Evolutionary conservation across 139 green algal genomes (phyloP).

Genomic region (Tetratostichococcus sp.): DNA sequence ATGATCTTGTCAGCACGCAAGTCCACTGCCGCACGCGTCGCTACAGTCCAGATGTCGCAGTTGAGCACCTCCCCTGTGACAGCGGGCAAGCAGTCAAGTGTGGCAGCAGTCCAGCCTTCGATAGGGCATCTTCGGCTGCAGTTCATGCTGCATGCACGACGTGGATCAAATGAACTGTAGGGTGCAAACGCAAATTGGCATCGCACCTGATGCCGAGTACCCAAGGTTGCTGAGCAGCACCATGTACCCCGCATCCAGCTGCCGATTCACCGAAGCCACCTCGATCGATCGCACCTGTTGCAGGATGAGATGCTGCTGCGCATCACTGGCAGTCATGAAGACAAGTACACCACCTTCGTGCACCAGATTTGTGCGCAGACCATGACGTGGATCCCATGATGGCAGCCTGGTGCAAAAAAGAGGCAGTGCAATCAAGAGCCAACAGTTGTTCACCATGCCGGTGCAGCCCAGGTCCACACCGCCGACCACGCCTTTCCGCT

Average conservation of each 20-base stretch:
- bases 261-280: conserved; percentile 50
- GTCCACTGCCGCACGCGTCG: conserved; percentile 51
- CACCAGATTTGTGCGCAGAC: too few species aligned
- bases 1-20: conserved; percentile 82
- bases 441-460: conserved; percentile 47
- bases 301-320: background rate
- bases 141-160: too few species aligned
- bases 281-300: conserved; percentile 65
- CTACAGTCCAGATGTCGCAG: conserved; percentile 82
- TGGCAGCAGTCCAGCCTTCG: too few species aligned
- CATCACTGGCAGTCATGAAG: too few species aligned
- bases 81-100: too few species aligned
- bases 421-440: background rate
- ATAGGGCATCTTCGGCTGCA: too few species aligned
- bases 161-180: too few species aligned
- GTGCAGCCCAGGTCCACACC: conserved; percentile 77
- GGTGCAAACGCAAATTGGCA: too few species aligned
- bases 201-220: conserved; percentile 26
- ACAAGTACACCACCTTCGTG: too few species aligned
- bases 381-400: too few species aligned
- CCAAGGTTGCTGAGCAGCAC: conserved; percentile 78
- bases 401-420: too few species aligned
- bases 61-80: conserved; percentile 73
- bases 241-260: conserved; percentile 67
- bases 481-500: conserved; percentile 67